Percentiles rank a stretch among this genome's conserved stretches.
Conservation (phyloP, 257 asterid species). For the Nicotiana noctiflora region DNA sequence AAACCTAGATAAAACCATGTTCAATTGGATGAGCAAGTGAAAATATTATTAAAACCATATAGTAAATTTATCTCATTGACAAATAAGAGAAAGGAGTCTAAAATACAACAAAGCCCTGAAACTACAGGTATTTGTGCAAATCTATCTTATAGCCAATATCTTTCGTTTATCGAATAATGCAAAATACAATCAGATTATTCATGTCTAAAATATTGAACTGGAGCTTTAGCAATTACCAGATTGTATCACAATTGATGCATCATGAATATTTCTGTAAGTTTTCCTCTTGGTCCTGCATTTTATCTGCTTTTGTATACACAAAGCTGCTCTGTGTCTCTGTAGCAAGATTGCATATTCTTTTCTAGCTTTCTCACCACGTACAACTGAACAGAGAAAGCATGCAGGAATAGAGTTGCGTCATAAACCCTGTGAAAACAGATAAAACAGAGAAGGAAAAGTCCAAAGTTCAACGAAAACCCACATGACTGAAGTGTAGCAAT, state of each 20-base stretch:
- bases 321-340: slow-evolving; percentile 69
- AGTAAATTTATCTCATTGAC: background rate
- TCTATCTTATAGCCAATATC: slow-evolving; percentile 2
- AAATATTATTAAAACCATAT: background rate
- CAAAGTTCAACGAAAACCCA: slow-evolving; percentile 18
- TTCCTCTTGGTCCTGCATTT: slow-evolving; percentile 50
- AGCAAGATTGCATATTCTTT: slow-evolving; percentile 52
- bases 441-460: background rate
- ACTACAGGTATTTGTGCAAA: background rate
- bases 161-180: background rate
- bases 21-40: background rate
- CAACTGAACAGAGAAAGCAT: slow-evolving; percentile 43
- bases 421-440: background rate
- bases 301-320: slow-evolving; percentile 64
- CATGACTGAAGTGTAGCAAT: slow-evolving; percentile 77
- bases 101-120: background rate
- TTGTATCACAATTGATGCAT: slow-evolving; percentile 69
- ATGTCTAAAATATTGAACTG: background rate
- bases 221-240: slow-evolving; percentile 50
- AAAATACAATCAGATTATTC: slow-evolving; percentile 1
- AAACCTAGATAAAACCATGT: background rate
- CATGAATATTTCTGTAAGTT: slow-evolving; percentile 29
- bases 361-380: slow-evolving; percentile 80
- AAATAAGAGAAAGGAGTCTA: background rate
- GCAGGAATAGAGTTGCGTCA: slow-evolving; percentile 11